Conservation (phyloP, 148 eudicot genomes). For the Heliamphora exappendiculata region DNA sequence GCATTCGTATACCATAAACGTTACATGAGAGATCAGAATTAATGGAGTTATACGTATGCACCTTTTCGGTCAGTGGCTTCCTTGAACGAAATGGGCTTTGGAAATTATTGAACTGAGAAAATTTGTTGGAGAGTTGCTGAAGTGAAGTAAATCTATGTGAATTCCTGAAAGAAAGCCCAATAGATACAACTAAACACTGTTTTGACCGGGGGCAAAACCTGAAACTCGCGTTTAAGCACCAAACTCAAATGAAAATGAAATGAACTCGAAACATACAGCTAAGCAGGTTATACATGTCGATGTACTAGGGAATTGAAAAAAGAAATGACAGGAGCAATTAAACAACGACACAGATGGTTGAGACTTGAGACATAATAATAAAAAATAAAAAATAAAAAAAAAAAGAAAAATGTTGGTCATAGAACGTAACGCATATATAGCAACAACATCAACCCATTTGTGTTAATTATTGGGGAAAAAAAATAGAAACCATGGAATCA, state of each 20-base stretch:
- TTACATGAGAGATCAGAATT: background rate
- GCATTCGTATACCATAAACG: constrained; percentile 1
- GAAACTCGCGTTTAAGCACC: background rate
- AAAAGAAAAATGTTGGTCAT: no score
- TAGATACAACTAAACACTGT: background rate
- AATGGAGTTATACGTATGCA: constrained; percentile 11
- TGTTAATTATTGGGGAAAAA: no score
- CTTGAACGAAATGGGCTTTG: constrained; percentile 59
- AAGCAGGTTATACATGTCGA: background rate
- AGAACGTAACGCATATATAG: no score
- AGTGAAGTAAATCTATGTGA: constrained; percentile 50
- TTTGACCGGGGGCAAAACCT: background rate
- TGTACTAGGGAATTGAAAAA: background rate
- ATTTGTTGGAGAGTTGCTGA: constrained; percentile 79
- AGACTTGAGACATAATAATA: no score
- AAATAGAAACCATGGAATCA: no score
- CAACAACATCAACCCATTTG: no score
- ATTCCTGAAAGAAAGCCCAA: constrained; percentile 39
- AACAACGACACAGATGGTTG: background rate
- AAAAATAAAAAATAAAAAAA: no score
- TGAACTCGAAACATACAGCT: background rate
- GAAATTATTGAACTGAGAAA: constrained; percentile 87
- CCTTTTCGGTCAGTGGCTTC: constrained; percentile 88
- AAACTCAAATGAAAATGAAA: background rate
- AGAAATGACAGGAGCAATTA: background rate